Conservation (phyloP, 768 basidiomycete species). For the Trametes cinnabarina region DNA sequence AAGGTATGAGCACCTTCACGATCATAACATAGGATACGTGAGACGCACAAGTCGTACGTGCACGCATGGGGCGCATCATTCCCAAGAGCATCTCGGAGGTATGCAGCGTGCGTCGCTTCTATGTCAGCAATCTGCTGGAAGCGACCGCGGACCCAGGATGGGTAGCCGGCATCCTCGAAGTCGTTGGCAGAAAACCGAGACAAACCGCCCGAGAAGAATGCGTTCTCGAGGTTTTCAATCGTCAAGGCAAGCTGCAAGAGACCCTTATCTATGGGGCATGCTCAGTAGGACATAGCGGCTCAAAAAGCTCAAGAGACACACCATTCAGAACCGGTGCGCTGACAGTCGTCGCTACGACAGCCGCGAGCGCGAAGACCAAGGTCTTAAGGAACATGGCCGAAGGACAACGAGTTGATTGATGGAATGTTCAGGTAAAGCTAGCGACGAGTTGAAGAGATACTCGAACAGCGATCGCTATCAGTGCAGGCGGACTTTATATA, state of each 20-base stretch:
- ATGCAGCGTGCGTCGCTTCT: slow-evolving; percentile 53
- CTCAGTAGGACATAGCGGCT: not conserved
- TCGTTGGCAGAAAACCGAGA: slow-evolving; percentile 41
- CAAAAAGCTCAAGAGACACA: not conserved
- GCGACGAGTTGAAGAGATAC: no score
- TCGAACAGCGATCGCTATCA: no score
- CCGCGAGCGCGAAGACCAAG: no score
- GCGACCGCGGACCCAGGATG: slow-evolving; percentile 46
- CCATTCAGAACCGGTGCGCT: no score
- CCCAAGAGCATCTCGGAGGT: slow-evolving; percentile 46
- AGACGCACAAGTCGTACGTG: slow-evolving; percentile 56
- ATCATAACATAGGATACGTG: not conserved
- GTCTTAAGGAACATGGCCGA: no score
- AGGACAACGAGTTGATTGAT: no score
- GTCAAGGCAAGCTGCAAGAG: slow-evolving; percentile 47
- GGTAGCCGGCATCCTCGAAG: slow-evolving; percentile 48
- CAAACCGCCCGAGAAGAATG: slow-evolving; percentile 44
- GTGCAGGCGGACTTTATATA: no score
- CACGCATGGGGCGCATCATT: slow-evolving; percentile 49
- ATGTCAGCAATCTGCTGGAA: slow-evolving; percentile 53
- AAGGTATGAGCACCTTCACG: no score
- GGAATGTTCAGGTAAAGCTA: no score
- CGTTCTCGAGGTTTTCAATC: slow-evolving; percentile 45
- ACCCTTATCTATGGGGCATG: slow-evolving; percentile 15
- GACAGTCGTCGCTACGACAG: no score